Evolutionary conservation across 148 eudicot genomes (phyloP).

Genomic region (Rhododendron ferrugineum): DNA sequence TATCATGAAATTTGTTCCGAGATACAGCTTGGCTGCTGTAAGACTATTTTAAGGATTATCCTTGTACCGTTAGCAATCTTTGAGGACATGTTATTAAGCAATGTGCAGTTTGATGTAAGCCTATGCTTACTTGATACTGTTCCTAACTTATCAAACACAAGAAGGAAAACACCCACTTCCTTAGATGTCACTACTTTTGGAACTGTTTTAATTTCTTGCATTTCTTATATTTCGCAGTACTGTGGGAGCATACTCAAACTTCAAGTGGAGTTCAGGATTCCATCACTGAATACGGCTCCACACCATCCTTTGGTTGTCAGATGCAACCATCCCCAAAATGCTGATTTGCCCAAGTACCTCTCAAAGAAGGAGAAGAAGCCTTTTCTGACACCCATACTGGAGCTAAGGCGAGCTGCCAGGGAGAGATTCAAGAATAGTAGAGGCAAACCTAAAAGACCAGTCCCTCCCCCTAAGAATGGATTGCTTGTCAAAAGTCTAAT

Average conservation of each 20-base stretch:
- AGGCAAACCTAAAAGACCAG: slow-evolving; percentile 57
- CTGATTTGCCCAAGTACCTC: slow-evolving; percentile 77
- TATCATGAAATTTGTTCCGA: not conserved
- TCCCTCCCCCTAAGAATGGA: slow-evolving; percentile 83
- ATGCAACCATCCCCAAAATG: slow-evolving; percentile 72
- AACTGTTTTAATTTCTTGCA: not conserved
- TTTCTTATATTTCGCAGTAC: slow-evolving; percentile 29
- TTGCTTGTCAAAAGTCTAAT: slow-evolving; percentile 67
- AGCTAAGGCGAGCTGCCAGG: slow-evolving; percentile 85
- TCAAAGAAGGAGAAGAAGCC: slow-evolving; percentile 91
- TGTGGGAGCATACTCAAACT: slow-evolving; percentile 28
- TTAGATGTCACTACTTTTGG: not conserved
- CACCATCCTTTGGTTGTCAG: slow-evolving; percentile 34
- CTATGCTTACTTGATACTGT: not conserved
- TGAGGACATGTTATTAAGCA: not conserved
- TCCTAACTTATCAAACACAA: not conserved
- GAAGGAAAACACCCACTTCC: not conserved
- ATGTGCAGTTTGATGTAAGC: not conserved
- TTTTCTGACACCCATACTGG: slow-evolving; percentile 84
- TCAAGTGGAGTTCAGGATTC: slow-evolving; percentile 16
- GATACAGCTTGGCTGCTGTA: not conserved
- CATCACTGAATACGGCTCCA: slow-evolving; percentile 22
- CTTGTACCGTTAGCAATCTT: not conserved
- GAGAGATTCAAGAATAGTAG: slow-evolving; percentile 71
- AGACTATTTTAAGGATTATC: not conserved